Evolutionary conservation across 805 yeast species (phyloP), one percentile per base, ranked within the genome.

Genomic region (Lipomyces starkeyi): DNA sequence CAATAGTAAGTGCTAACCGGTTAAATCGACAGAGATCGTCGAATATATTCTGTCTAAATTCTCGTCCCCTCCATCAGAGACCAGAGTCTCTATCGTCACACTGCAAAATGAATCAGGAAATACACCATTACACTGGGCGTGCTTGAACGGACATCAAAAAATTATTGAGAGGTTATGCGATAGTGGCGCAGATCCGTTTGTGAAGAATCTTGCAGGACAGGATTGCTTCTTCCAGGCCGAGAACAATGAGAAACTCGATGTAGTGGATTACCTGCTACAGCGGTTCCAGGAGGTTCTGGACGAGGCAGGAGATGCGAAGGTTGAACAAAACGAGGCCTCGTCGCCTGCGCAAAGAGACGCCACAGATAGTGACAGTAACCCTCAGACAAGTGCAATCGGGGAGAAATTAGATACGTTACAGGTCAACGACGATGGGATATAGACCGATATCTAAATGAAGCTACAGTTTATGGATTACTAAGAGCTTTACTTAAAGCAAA

Each of bases 71-170:
- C 20, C 52, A 14, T 58, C 56, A 17, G 37, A 32, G 22, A 20
- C 55, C 5, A 34, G 60, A 14, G 57, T 37, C 20, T 22, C 59
- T 17, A 78, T 85, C 54, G 83, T 87, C 22, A 84, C 86, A 68
- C 75, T 78, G 22, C 83, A 81, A 64, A 95, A 95, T 76, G 90
- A 86, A 61, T 86, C 90, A 25, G 99, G 98, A 1, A 95, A 95
- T 78, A 93, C 99, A 0, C 90, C 98, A 0, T 82, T 95, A 71
- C 98, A 95, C 78, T 95, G 99, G 99, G 98, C 98, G 0, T 85
- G 97, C 0, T 85, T 87, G 72, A 93, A 91, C 74, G 98, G 98
- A 0, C 93, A 93, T 74, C 78, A 91, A 66, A 88, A 85, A 2
- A 81, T 89, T 8, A 94, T 91, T 25, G 80, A 89, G 76, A 74